Evolutionary conservation across 73 alveolate species (phyloP), one percentile per base, ranked within the genome.

Genomic region (Effrenium voratum): DNA sequence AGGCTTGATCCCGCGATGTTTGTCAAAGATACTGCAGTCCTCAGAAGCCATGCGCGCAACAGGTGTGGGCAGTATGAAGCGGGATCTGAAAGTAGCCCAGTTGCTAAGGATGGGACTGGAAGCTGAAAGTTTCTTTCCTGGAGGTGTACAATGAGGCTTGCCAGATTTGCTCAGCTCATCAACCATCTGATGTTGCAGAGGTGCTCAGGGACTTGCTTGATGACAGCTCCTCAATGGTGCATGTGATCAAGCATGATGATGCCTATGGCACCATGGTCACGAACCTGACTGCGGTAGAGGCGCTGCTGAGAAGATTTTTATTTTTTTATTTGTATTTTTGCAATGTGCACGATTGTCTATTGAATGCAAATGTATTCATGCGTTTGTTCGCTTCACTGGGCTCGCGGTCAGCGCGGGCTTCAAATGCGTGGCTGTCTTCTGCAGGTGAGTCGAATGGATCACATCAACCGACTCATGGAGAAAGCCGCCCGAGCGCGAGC

Each of bases 191-290:
- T 63, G 26, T 24, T 63, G 40, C 77, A 24, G 28, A 90, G 96
- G 96, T 75, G 59, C 98, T 91, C 4, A 91, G 98, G 26, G 98
- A 91, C 68, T n/a, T 91, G 91, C 45, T 91, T 77, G 98, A 77
- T 59, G 98, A 75, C 16, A 81, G 80, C 1, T 19, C 36, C 52
- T 22, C 44, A 3, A n/a, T 90, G 86, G 96, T 90, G 32, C 96
- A 91, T 47, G 98, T 91, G 38, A 91, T 91, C 79, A 75, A 73
- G n/a, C 98, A 91, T 66, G 98, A 91, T 49, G 98, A 91, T 3
- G 98, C 98, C 52, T 91, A 77, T 52, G 98, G 98, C 79, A 75
- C 98, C 49, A 49, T 73, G 79, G 98, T 91, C 34, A 91, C 98
- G 36, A 75, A 75, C 46, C 57, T 91, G 41, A 91, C 98, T 5